A percentile compares a stretch with the other conserved stretches of the same genome.
Evolutionary conservation across 805 yeast species (phyloP).

Genomic region (Ogataea nonfermentans): DNA sequence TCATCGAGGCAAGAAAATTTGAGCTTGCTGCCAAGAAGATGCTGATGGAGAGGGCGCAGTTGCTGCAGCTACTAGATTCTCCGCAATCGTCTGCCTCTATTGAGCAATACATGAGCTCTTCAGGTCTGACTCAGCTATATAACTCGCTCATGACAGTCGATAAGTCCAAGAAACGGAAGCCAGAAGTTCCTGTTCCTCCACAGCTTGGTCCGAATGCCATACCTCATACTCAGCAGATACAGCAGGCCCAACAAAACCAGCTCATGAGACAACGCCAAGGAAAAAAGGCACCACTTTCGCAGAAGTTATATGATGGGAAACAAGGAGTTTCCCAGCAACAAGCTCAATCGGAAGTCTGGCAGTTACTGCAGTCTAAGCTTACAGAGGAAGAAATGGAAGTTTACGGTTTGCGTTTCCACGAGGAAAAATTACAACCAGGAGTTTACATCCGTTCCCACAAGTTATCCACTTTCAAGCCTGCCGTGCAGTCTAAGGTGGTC

Average conservation of each 20-base stretch:
- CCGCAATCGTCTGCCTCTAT: slow-evolving; percentile 79
- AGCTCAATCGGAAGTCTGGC: slow-evolving; percentile 29
- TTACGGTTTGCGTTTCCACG: slow-evolving; percentile 79
- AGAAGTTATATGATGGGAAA: slow-evolving; percentile 6
- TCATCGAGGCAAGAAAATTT: slow-evolving; percentile 88
- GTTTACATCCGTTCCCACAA: slow-evolving; percentile 79
- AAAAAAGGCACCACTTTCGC: slow-evolving; percentile 10
- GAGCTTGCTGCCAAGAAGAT: slow-evolving; percentile 91
- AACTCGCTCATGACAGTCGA: slow-evolving; percentile 70
- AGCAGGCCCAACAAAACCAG: slow-evolving; percentile 18
- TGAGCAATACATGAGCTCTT: slow-evolving; percentile 75
- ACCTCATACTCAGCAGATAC: slow-evolving; percentile 39
- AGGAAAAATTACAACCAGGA: slow-evolving; percentile 73
- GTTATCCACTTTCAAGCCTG: slow-evolving; percentile 75
- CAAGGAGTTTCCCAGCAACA: slow-evolving; percentile 14
- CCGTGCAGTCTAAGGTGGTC: slow-evolving; percentile 59
- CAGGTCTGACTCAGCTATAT: slow-evolving; percentile 85
- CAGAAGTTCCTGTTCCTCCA: slow-evolving; percentile 55
- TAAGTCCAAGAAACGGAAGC: slow-evolving; percentile 55
- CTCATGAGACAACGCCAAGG: slow-evolving; percentile 17
- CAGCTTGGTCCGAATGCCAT: slow-evolving; percentile 56
- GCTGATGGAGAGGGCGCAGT: slow-evolving; percentile 74
- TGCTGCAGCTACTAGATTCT: slow-evolving; percentile 78
- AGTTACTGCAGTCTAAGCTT: slow-evolving; percentile 51
- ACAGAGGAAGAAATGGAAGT: slow-evolving; percentile 78